Conservation (phyloP, 2,329 filamentous ascomycete genomes). For the Fusarium sp. region DNA sequence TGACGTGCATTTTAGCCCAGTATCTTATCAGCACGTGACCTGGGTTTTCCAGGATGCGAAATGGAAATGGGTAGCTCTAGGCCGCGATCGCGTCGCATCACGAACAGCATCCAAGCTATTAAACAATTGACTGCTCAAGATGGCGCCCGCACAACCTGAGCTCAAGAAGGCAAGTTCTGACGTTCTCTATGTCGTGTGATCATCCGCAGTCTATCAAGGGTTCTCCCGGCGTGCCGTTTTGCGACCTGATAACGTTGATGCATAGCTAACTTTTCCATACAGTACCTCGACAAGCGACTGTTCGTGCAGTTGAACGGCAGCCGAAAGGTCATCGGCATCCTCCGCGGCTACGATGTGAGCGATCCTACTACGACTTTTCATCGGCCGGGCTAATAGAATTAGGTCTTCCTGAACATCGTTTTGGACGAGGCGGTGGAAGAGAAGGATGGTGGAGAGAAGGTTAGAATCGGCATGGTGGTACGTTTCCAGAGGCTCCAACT, state of each 20-base stretch:
- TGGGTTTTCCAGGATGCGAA: constrained; percentile 42
- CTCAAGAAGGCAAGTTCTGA: constrained; percentile 84
- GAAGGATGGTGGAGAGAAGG: constrained; percentile 90
- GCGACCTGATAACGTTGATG: constrained; percentile 1
- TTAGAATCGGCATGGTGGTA: constrained; percentile 91
- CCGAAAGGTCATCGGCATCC: constrained; percentile 92
- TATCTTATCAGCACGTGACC: constrained; percentile 63
- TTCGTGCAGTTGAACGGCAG: constrained; percentile 98
- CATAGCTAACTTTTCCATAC: constrained; percentile 41
- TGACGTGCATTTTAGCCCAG: constrained; percentile 36
- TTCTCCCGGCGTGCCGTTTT: background rate
- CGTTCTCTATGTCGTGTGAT: background rate
- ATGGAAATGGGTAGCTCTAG: constrained; percentile 37
- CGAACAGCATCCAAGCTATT: constrained; percentile 39
- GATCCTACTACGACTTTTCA: background rate
- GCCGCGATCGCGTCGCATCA: constrained; percentile 44
- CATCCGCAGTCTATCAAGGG: rapidly evolving
- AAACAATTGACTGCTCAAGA: constrained; percentile 60
- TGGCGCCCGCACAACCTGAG: constrained; percentile 99
- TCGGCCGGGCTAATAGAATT: constrained; percentile 18
- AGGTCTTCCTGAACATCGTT: constrained; percentile 99
- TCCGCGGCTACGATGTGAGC: constrained; percentile 94
- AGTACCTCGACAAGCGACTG: constrained; percentile 99
- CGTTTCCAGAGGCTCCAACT: constrained; percentile 47
- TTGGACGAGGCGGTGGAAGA: constrained; percentile 97